phyloP scores from a whole-genome alignment of 2,329 filamentous ascomycete genomes.

The Trichoderma semiorbis region DNA sequence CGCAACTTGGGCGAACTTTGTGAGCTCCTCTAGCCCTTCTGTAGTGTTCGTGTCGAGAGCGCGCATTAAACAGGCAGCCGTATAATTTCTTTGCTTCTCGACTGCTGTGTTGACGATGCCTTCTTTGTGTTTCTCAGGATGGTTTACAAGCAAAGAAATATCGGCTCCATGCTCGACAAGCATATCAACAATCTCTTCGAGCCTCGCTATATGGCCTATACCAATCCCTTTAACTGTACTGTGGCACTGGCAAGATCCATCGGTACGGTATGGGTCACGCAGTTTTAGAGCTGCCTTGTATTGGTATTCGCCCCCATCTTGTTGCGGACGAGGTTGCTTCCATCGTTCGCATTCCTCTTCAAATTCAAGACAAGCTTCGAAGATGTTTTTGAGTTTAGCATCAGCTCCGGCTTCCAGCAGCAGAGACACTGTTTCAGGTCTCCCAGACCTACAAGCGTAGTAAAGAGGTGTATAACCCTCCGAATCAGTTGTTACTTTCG shows the following conservation, averaged over 20 bases:
- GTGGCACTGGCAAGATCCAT: background rate
- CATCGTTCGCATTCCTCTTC: conserved; percentile 6
- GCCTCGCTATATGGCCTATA: background rate
- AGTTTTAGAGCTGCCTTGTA: background rate
- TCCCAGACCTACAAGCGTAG: conserved; percentile 24
- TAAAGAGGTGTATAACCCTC: conserved; percentile 20
- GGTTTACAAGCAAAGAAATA: background rate
- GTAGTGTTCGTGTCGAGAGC: background rate
- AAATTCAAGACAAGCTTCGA: conserved; percentile 18
- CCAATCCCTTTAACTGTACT: background rate
- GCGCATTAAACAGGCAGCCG: background rate
- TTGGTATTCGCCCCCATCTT: background rate
- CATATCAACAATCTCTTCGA: conserved; percentile 27
- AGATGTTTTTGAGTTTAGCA: background rate
- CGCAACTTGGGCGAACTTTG: background rate
- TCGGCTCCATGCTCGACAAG: conserved; percentile 21
- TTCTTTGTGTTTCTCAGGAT: background rate
- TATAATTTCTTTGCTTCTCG: conserved; percentile 11
- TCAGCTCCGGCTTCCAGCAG: conserved; percentile 24
- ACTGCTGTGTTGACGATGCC: background rate
- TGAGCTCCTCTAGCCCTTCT: background rate
- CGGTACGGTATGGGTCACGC: background rate
- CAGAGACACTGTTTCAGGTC: conserved; percentile 24
- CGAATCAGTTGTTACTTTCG: background rate
- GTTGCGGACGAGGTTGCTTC: background rate